Conservation (phyloP, 2,329 filamentous ascomycete species). For the Pyrenophora graminea region DNA sequence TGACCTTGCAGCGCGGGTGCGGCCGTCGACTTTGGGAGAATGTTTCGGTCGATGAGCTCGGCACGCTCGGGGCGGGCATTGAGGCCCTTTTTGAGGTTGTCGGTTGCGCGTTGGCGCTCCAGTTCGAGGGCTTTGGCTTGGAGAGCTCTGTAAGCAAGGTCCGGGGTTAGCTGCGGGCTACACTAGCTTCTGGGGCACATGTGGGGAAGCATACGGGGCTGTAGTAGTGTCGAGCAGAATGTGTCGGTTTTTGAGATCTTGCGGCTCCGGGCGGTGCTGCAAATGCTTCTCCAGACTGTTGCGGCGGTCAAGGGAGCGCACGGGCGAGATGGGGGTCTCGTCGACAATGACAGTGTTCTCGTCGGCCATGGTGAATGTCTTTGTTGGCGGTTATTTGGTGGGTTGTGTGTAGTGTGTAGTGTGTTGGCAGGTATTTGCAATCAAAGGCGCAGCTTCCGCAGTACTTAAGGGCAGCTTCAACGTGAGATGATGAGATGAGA, state of each 20-base stretch:
- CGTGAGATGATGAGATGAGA: conserved; percentile 15
- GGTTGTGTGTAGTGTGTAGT: conserved; percentile 1
- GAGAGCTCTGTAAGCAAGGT: conserved; percentile 55
- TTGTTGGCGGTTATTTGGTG: not conserved
- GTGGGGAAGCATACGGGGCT: conserved; percentile 59
- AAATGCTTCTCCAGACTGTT: conserved; percentile 54
- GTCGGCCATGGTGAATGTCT: conserved; percentile 32
- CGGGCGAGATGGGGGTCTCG: conserved; percentile 49
- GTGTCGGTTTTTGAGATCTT: conserved; percentile 70
- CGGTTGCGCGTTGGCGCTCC: conserved; percentile 65
- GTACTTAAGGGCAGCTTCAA: conserved; percentile 18
- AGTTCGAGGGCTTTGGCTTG: conserved; percentile 66
- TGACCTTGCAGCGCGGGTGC: conserved; percentile 79
- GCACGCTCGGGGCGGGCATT: conserved; percentile 69
- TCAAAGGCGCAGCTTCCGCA: conserved; percentile 2
- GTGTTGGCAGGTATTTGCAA: conserved; percentile 1
- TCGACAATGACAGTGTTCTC: conserved; percentile 37
- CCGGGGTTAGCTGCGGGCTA: conserved; percentile 4
- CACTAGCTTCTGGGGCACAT: not conserved
- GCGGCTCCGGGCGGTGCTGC: conserved; percentile 54
- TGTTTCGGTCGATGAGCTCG: conserved; percentile 82
- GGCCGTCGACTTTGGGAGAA: conserved; percentile 76
- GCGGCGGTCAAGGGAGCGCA: conserved; percentile 64
- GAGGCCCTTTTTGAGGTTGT: conserved; percentile 67
- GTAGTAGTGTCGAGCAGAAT: conserved; percentile 70